A percentile compares a stretch with the other conserved stretches of the same genome.
phyloP scores from a whole-genome alignment of 2,329 filamentous ascomycete genomes.

The Pestalotiopsis sp. region DNA sequence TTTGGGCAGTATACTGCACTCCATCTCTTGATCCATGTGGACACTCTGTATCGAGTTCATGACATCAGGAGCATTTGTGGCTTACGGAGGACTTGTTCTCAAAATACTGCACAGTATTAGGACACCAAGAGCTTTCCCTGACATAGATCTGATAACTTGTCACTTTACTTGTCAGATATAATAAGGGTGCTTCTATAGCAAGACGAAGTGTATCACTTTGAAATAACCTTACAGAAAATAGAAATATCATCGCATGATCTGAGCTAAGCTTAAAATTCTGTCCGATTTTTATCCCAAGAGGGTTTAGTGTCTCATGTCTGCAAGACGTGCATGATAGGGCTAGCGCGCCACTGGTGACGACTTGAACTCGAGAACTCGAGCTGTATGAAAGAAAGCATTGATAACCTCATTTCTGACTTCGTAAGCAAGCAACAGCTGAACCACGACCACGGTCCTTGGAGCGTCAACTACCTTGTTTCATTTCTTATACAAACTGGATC shows the following conservation, averaged over 20 bases:
- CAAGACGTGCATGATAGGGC: background rate
- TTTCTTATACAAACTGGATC: background rate
- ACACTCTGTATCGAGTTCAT: background rate
- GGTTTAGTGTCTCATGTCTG: background rate
- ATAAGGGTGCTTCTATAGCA: no score
- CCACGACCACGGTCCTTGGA: background rate
- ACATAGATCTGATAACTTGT: no score
- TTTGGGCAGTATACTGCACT: background rate
- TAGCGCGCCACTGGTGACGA: constrained; percentile 11
- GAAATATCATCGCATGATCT: background rate
- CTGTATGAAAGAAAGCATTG: background rate
- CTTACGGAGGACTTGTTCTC: background rate
- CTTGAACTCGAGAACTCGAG: constrained; percentile 5
- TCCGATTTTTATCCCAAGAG: background rate
- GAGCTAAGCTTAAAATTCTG: constrained; percentile 3
- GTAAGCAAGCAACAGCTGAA: background rate
- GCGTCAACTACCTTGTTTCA: background rate
- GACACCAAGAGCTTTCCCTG: no score
- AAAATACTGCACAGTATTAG: background rate
- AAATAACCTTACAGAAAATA: background rate
- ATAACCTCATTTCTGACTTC: background rate
- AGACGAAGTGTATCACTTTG: background rate
- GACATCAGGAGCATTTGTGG: background rate
- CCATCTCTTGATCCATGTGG: background rate
- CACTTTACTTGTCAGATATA: no score